Evolutionary conservation across 371 early-diverging fungal species (phyloP).

Genomic region (Choanephora cucurbitarum): DNA sequence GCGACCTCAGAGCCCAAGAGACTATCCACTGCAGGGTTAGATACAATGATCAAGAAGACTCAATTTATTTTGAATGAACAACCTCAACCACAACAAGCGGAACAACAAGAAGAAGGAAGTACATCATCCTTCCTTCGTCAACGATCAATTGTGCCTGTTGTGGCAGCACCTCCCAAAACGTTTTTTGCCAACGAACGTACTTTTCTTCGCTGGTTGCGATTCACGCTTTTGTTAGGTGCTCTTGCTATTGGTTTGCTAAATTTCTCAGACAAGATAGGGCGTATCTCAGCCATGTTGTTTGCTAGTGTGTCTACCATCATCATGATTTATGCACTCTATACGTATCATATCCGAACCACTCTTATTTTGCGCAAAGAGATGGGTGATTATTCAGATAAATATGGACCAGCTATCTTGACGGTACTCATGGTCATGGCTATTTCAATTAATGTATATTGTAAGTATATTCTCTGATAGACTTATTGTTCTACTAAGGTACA

Average conservation of each 20-base stretch:
- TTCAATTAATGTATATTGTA: slow-evolving; percentile 83
- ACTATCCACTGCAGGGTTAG: slow-evolving; percentile 28
- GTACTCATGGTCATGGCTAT: slow-evolving; percentile 76
- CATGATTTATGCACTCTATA: slow-evolving; percentile 81
- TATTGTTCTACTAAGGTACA: neutral
- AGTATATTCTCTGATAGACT: slow-evolving; percentile 40
- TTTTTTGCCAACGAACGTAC: slow-evolving; percentile 98
- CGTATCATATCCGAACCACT: slow-evolving; percentile 84
- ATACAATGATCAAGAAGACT: slow-evolving; percentile 21
- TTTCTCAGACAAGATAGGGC: slow-evolving; percentile 70
- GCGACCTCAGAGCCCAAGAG: neutral
- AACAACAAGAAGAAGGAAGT: neutral
- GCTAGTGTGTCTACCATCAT: slow-evolving; percentile 67
- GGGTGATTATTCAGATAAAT: slow-evolving; percentile 65
- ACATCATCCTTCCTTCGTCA: neutral
- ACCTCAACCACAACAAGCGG: neutral
- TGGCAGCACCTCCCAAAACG: slow-evolving; percentile 74
- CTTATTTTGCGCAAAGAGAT: slow-evolving; percentile 51
- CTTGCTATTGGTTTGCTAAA: slow-evolving; percentile 73
- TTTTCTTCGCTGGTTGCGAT: slow-evolving; percentile 80
- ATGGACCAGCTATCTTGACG: slow-evolving; percentile 80
- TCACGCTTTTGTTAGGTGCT: slow-evolving; percentile 66
- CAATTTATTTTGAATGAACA: slow-evolving; percentile 13
- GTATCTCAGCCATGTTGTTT: slow-evolving; percentile 68
- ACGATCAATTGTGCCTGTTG: slow-evolving; percentile 12